Evolutionary conservation across 768 basidiomycete species (phyloP).

Genomic region (Pilatotrama ljubarskyi): DNA sequence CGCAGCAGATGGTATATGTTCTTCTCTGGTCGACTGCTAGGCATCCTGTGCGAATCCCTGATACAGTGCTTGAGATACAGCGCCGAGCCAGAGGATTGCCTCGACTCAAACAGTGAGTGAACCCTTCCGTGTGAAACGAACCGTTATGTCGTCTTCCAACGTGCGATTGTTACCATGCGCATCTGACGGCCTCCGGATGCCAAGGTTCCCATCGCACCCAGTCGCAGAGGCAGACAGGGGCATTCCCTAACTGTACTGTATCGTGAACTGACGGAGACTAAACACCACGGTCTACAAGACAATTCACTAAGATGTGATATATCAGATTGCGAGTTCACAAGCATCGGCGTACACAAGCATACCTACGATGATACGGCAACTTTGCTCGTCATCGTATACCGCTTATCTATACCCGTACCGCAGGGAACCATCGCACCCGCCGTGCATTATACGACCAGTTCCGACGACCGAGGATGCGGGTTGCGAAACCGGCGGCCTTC

Average conservation of each 20-base stretch:
- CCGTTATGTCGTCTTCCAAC: neutral
- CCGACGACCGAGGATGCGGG: neutral
- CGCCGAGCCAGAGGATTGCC: neutral
- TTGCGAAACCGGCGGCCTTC: neutral
- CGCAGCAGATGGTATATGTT: neutral
- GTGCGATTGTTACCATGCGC: conserved; percentile 9
- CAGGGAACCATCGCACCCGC: neutral
- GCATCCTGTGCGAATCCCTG: conserved; percentile 1
- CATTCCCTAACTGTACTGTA: too few species aligned
- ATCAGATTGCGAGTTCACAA: too few species aligned
- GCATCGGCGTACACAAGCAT: too few species aligned
- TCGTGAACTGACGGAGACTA: too few species aligned
- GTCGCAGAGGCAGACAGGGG: neutral
- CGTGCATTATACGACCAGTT: neutral
- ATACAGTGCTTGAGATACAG: neutral
- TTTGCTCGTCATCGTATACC: neutral
- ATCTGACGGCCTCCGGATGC: neutral
- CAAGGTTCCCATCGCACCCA: neutral
- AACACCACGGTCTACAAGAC: too few species aligned
- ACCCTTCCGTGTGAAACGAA: conserved; percentile 1
- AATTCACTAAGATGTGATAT: too few species aligned
- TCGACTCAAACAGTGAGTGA: neutral
- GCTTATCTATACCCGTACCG: neutral
- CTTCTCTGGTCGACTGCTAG: neutral
- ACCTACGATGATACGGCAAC: neutral